Evolutionary conservation across 108 stramenopile species (phyloP).

Genomic region (Pseudonitzschia delicatissima): DNA sequence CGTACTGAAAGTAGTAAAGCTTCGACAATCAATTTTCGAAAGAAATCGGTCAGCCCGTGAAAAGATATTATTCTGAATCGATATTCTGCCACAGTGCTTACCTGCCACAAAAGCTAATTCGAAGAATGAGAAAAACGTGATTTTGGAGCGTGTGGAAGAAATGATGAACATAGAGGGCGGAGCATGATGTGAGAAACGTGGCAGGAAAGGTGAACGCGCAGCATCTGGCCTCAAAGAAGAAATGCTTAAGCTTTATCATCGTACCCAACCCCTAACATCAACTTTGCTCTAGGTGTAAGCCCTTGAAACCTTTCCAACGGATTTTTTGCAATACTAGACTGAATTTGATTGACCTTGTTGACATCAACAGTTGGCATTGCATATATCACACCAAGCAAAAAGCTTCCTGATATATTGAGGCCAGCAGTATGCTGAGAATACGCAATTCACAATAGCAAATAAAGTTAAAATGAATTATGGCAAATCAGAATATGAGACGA

Average conservation of each 20-base stretch:
- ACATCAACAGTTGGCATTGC: constrained; percentile 32
- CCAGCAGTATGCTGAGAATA: constrained; percentile 54
- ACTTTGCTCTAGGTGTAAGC: constrained; percentile 54
- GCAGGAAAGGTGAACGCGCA: too few relatives aligned
- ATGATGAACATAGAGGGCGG: too few relatives aligned
- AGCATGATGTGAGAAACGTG: too few relatives aligned
- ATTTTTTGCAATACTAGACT: background rate
- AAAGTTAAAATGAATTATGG: background rate
- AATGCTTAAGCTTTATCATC: background rate
- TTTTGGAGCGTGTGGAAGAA: too few relatives aligned
- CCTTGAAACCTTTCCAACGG: constrained; percentile 20
- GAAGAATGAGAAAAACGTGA: too few relatives aligned
- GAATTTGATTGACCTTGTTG: constrained; percentile 11
- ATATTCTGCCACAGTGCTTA: background rate
- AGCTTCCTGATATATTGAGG: constrained; percentile 72
- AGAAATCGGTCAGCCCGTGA: background rate
- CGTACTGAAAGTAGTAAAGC: constrained; percentile 77
- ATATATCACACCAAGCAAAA: constrained; percentile 57
- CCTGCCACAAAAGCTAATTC: constrained; percentile 7
- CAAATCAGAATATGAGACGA: too few relatives aligned
- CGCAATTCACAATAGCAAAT: background rate
- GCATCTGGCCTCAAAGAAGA: too few relatives aligned
- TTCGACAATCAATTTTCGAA: constrained; percentile 21
- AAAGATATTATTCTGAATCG: background rate
- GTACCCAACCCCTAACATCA: constrained; percentile 61